Evolutionary conservation across 495 filamentous ascomycete genomes (phyloP), one percentile per base, ranked within the genome.

Genomic region (Pyronema domesticum): DNA sequence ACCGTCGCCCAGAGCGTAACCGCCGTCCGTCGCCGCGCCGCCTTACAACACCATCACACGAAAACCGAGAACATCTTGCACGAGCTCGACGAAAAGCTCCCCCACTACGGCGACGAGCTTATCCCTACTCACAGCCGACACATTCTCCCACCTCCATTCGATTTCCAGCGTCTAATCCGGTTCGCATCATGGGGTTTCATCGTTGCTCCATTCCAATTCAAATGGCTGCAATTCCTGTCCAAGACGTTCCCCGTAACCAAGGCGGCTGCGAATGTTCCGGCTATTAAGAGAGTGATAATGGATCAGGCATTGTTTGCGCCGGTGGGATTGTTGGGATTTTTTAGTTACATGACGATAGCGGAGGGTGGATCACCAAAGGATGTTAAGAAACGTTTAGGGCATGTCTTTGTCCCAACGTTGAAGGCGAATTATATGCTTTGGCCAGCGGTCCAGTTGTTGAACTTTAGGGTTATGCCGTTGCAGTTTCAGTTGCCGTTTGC

Each of bases 401-500:
- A 95, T 62, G 89, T 95, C 60, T 99, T 95, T 69, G 17, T 60
- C 13, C 59, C 57, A 2, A 56, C 63, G 9, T 37, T 66, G 57
- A 95, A 95, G 73, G 93, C 93, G 47, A 96, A 96, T 67, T 99
- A 81, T 60, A 77, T 94, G 66, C 75, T 99, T 7, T 99, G 93
- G 93, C 93, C 93, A 15, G 79, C 82, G 5, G 93, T 96, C 23
- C 93, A 99, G 71, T 81, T 99, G 54, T 72, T 99, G 65, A 99
- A 99, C 71, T 99, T 99, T 71, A 76, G 93, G 18, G 69, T 95
- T 54, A 83, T 96, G 70, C 93, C 93, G 3, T 78, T 96, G 47
- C 89, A 94, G 67, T 95, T 94, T 66, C 93, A 96, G 69, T 82
- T 99, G 67, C 93, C 93, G 3, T 95, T 99, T 66, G 93, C 95